phyloP scores from a whole-genome alignment of 805 yeast species.

The Wickerhamiella siamensis region DNA sequence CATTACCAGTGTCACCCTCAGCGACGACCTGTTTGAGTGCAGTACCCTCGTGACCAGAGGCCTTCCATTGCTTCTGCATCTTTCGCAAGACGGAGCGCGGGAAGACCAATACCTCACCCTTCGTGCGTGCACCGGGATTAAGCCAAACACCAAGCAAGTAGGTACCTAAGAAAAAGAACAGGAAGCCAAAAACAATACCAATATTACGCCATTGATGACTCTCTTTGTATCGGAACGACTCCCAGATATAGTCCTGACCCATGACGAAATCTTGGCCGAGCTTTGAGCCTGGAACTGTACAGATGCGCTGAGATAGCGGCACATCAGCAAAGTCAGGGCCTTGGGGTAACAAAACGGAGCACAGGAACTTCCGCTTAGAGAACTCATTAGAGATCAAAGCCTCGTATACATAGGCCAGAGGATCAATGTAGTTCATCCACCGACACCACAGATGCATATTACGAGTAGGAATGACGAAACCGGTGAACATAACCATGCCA shows the following conservation, averaged over 20 bases:
- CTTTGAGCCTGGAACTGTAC: slow-evolving; percentile 46
- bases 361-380: slow-evolving; percentile 38
- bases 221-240: slow-evolving; percentile 37
- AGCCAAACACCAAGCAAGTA: slow-evolving; percentile 22
- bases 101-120: slow-evolving; percentile 22
- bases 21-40: slow-evolving; percentile 10
- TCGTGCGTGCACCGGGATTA: slow-evolving; percentile 23
- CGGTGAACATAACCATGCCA: slow-evolving; percentile 43
- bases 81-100: slow-evolving; percentile 14
- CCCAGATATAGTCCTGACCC: slow-evolving; percentile 44
- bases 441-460: slow-evolving; percentile 60
- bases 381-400: slow-evolving; percentile 53
- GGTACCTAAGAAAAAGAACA: slow-evolving; percentile 28
- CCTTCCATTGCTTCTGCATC: slow-evolving; percentile 12
- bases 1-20: slow-evolving; percentile 21
- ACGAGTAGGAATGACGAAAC: slow-evolving; percentile 43
- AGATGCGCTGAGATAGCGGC: slow-evolving; percentile 31
- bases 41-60: neutral
- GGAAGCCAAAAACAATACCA: slow-evolving; percentile 47
- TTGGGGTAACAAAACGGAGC: slow-evolving; percentile 43
- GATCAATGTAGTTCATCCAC: slow-evolving; percentile 48
- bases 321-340: slow-evolving; percentile 39
- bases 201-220: slow-evolving; percentile 68
- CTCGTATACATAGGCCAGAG: slow-evolving; percentile 46
- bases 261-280: slow-evolving; percentile 39